Conservation (phyloP, 768 basidiomycete genomes). For the Boletus sp. region DNA sequence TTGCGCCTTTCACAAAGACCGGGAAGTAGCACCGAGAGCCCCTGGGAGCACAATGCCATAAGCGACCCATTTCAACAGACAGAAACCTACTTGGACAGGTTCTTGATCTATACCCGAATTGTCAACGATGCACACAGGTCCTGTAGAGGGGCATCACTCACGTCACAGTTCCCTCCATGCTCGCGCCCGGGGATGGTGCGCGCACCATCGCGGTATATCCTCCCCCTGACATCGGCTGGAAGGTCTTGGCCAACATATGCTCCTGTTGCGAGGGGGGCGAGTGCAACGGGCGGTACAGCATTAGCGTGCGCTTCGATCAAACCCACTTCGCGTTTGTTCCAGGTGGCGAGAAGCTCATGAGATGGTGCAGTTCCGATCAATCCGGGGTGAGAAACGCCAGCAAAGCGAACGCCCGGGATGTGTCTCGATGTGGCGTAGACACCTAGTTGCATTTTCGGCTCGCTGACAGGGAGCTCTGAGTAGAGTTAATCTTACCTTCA, state of each 20-base stretch:
- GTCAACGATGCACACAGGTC: not conserved
- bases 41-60: slow-evolving; percentile 23
- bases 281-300: slow-evolving; percentile 63
- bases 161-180: slow-evolving; percentile 78
- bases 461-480: not conserved
- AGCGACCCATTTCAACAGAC: not conserved
- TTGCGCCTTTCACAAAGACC: slow-evolving; percentile 72
- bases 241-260: slow-evolving; percentile 72
- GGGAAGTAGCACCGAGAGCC: slow-evolving; percentile 75
- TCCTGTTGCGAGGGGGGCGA: slow-evolving; percentile 54
- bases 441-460: slow-evolving; percentile 34
- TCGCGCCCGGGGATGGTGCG: slow-evolving; percentile 75
- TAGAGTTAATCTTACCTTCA: slow-evolving; percentile 39
- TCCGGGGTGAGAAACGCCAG: slow-evolving; percentile 74
- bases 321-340: slow-evolving; percentile 69
- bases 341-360: slow-evolving; percentile 63
- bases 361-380: slow-evolving; percentile 77
- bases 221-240: slow-evolving; percentile 40
- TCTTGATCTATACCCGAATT: slow-evolving; percentile 56
- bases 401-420: slow-evolving; percentile 76
- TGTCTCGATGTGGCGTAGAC: slow-evolving; percentile 72
- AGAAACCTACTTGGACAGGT: slow-evolving; percentile 50
- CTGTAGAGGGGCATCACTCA: slow-evolving; percentile 23
- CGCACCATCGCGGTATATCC: slow-evolving; percentile 64
- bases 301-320: slow-evolving; percentile 53